Conservation (phyloP, 306 rosid genomes). For the Aeschynomene evenia region DNA sequence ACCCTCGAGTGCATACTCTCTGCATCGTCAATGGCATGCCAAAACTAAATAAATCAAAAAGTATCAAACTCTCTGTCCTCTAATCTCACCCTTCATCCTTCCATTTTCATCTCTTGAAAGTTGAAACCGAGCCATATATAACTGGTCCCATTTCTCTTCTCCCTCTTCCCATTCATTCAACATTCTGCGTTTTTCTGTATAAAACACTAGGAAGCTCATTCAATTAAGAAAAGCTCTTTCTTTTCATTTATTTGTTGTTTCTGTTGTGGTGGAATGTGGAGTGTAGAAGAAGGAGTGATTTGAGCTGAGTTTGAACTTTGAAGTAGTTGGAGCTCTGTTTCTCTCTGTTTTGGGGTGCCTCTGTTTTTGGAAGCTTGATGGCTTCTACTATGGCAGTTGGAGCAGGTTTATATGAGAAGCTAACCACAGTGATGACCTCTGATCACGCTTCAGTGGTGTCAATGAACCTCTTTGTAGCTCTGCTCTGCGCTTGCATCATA, state of each 20-base stretch:
- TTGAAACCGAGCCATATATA: neutral
- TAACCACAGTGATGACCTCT: constrained; percentile 44
- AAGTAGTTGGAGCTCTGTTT: neutral
- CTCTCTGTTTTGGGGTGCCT: neutral
- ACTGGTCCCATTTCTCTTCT: no score
- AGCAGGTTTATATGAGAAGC: constrained; percentile 20
- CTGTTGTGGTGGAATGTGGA: no score
- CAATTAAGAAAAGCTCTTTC: no score
- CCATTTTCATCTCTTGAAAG: neutral
- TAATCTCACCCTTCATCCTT: neutral
- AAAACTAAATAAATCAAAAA: no score
- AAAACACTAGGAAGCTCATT: no score
- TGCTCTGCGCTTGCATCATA: constrained; percentile 82
- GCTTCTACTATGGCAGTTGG: neutral
- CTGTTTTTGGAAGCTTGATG: neutral
- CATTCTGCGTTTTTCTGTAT: no score
- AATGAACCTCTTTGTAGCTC: constrained; percentile 80
- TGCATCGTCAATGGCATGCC: neutral
- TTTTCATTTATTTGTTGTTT: neutral
- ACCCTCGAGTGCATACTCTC: neutral
- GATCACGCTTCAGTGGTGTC: constrained; percentile 88
- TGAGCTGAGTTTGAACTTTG: no score
- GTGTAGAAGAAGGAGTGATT: no score
- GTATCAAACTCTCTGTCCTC: neutral
- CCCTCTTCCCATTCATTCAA: no score